Conservation (phyloP, 768 basidiomycete species). For the Pleurotus cornucopiae region DNA sequence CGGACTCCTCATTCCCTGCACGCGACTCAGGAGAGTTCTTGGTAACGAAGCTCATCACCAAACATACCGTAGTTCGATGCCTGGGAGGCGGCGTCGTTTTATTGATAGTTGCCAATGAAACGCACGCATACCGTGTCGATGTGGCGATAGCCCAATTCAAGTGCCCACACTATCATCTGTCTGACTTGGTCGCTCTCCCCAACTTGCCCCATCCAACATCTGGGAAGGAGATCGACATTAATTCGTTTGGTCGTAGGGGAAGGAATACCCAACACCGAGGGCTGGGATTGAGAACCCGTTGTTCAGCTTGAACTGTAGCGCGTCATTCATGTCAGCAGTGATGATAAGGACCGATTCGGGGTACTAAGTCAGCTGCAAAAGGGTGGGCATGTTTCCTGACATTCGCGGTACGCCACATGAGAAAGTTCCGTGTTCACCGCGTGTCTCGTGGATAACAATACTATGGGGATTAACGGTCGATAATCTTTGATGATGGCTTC, state of each 20-base stretch:
- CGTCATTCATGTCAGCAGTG: too few relatives aligned
- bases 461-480: too few relatives aligned
- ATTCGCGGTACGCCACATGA: too few relatives aligned
- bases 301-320: conserved; percentile 7
- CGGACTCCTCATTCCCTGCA: conserved; percentile 29
- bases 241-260: not conserved
- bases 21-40: not conserved
- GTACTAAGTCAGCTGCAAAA: too few relatives aligned
- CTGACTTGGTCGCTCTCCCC: conserved; percentile 22
- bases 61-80: conserved; percentile 8
- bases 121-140: conserved; percentile 25
- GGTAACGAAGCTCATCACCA: not conserved
- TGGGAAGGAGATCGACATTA: not conserved
- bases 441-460: too few relatives aligned
- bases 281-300: conserved; percentile 19
- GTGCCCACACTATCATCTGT: conserved; percentile 18
- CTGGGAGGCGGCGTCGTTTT: conserved; percentile 2
- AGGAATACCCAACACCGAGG: conserved; percentile 24
- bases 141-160: conserved; percentile 28
- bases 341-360: too few relatives aligned
- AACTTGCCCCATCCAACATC: conserved; percentile 27
- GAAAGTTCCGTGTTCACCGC: too few relatives aligned
- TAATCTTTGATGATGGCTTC: too few relatives aligned
- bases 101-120: not conserved
- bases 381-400: too few relatives aligned